Conservation (phyloP, 805 yeast genomes). For the Kuraishia cidri region DNA sequence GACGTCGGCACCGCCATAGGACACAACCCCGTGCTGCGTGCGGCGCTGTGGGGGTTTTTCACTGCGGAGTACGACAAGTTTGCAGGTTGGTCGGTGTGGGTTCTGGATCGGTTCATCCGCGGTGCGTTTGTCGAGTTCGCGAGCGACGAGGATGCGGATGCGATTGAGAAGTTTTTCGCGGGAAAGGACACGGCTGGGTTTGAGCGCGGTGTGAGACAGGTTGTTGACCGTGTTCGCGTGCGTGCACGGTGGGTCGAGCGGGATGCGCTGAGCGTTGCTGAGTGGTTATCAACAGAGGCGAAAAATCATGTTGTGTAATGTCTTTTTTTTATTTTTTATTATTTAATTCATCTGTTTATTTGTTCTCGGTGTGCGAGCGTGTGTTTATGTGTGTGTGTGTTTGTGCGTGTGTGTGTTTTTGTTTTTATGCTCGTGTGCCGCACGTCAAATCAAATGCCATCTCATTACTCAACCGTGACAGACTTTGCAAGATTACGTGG, state of each 20-base stretch:
- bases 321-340: neutral
- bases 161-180: constrained; percentile 32
- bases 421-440: too few species aligned
- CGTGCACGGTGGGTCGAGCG: constrained; percentile 42
- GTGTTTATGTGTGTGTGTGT: too few species aligned
- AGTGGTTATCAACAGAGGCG: constrained; percentile 25
- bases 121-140: constrained; percentile 24
- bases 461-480: constrained; percentile 81
- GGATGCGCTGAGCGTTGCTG: constrained; percentile 28
- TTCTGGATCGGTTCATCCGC: constrained; percentile 23
- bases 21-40: too few species aligned
- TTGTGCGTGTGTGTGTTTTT: too few species aligned
- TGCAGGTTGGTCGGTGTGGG: constrained; percentile 26
- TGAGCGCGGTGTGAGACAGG: constrained; percentile 48
- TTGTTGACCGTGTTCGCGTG: constrained; percentile 43
- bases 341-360: too few species aligned
- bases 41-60: constrained; percentile 43
- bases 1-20: too few species aligned
- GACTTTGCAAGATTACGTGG: constrained; percentile 98
- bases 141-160: constrained; percentile 22
- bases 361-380: too few species aligned
- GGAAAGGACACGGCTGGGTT: constrained; percentile 41
- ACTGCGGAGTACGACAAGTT: constrained; percentile 34
- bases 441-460: neutral
- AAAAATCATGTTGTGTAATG: neutral